These are phyloP conservation scores for Xanthoconium separans DNA, from an alignment of 1,284 basidiomycete genomes.

Conservation along the genomic window DNA sequence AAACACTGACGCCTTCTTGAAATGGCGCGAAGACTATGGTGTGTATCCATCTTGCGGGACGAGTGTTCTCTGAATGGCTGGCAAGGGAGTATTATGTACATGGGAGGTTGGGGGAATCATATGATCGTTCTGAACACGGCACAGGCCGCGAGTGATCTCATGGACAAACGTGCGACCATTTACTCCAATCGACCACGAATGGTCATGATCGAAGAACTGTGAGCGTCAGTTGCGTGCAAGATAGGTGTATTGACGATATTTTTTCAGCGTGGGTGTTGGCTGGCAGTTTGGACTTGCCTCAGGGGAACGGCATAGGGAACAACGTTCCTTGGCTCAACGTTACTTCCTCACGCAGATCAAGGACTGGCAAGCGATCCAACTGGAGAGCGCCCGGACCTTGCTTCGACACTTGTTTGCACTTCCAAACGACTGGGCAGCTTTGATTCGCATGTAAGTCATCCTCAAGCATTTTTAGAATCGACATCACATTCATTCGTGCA, in stretches of 20 bases:
- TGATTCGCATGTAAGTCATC: conserved; percentile 7
- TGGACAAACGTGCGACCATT: conserved; percentile 16
- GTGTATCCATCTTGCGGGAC: background rate
- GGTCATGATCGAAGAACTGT: conserved; percentile 14
- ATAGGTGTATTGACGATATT: background rate
- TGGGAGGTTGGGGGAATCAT: background rate
- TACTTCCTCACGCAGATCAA: conserved; percentile 13
- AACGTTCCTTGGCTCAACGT: conserved; percentile 9
- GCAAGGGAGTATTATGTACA: conserved; percentile 7
- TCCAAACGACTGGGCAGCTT: conserved; percentile 3
- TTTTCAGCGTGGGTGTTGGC: conserved; percentile 6
- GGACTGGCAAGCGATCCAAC: conserved; percentile 13
- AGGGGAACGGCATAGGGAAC: conserved; percentile 9
- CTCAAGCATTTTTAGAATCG: background rate
- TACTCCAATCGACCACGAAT: conserved; percentile 14
- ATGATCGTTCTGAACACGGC: conserved; percentile 12
- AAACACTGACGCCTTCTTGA: background rate
- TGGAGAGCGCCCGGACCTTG: conserved; percentile 5
- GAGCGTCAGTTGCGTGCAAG: background rate
- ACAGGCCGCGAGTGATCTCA: conserved; percentile 8
- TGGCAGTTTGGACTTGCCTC: conserved; percentile 8
- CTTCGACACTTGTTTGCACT: conserved; percentile 2
- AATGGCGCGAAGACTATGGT: conserved; percentile 12
- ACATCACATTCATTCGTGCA: background rate
- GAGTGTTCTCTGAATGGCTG: background rate